phyloP scores from a whole-genome alignment of 2,329 filamentous ascomycete species.

The Epicoccum nigrum region DNA sequence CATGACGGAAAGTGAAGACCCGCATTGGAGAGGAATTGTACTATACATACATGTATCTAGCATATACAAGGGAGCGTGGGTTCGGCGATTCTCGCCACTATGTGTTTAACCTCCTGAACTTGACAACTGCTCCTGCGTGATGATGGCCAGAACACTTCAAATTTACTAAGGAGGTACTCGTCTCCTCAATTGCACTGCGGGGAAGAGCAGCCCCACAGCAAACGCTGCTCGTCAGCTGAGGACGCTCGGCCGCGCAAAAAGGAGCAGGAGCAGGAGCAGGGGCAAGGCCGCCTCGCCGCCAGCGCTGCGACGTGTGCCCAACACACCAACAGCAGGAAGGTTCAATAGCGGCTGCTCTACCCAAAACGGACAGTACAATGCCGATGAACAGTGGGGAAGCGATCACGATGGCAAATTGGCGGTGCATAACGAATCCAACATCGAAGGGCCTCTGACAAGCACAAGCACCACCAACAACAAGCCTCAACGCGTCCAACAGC shows the following conservation, averaged over 20 bases:
- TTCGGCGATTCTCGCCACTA: too few relatives aligned
- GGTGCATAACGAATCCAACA: background rate
- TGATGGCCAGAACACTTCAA: too few relatives aligned
- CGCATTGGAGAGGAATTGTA: too few relatives aligned
- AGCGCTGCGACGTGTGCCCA: background rate
- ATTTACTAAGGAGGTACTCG: too few relatives aligned
- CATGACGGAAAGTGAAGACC: too few relatives aligned
- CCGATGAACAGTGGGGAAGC: constrained; percentile 5
- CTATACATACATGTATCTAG: too few relatives aligned
- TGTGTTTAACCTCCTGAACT: too few relatives aligned
- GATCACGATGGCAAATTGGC: constrained; percentile 3
- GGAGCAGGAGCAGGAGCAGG: background rate
- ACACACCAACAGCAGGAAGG: background rate
- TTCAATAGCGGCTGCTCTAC: background rate
- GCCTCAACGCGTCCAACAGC: background rate
- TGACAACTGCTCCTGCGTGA: too few relatives aligned
- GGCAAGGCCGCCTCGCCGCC: background rate
- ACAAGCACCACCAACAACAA: background rate
- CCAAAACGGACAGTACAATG: background rate
- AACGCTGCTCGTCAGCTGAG: background rate
- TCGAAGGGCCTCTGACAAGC: background rate
- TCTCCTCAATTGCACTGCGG: constrained; percentile 2
- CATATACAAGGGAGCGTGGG: too few relatives aligned
- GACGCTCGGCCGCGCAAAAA: constrained; percentile 10
- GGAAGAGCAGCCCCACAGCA: background rate